These are phyloP conservation scores for Colletotrichum agaves DNA, from an alignment of 2,329 filamentous ascomycete species.

Conservation along the genomic window DNA sequence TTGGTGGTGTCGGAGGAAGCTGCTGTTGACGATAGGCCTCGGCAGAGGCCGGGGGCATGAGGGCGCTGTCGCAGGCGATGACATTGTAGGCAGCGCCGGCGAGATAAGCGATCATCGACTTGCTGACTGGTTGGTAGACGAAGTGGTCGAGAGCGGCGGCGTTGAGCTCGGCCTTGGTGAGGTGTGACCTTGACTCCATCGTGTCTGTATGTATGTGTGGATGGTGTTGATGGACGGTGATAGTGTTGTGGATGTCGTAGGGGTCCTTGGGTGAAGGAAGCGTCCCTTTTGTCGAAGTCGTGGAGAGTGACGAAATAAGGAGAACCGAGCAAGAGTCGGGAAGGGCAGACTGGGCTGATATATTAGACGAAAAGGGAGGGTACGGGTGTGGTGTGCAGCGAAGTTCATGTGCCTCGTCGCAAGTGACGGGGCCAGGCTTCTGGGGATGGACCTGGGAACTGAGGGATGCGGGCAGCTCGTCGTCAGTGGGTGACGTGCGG, in stretches of 20 bases:
- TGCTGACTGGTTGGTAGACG: slow-evolving; percentile 79
- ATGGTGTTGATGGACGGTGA: slow-evolving; percentile 41
- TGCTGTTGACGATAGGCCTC: slow-evolving; percentile 49
- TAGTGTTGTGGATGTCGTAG: slow-evolving; percentile 38
- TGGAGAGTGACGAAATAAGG: slow-evolving; percentile 27
- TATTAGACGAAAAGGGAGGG: slow-evolving; percentile 38
- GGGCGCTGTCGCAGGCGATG: slow-evolving; percentile 78
- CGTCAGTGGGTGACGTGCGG: slow-evolving; percentile 55
- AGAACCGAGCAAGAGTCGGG: background rate
- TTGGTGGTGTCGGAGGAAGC: slow-evolving; percentile 61
- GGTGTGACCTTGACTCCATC: slow-evolving; percentile 60
- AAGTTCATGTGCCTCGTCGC: slow-evolving; percentile 41
- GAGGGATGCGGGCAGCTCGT: slow-evolving; percentile 40
- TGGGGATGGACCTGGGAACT: slow-evolving; percentile 30
- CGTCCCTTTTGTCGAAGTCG: slow-evolving; percentile 33
- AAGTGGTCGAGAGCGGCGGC: slow-evolving; percentile 82
- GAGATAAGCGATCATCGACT: slow-evolving; percentile 82
- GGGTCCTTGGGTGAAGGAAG: slow-evolving; percentile 45
- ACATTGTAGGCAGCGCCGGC: slow-evolving; percentile 79
- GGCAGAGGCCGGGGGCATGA: slow-evolving; percentile 58
- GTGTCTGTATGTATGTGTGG: slow-evolving; percentile 44
- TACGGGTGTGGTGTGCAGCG: slow-evolving; percentile 44
- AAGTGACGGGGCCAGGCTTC: slow-evolving; percentile 23
- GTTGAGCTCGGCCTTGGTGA: slow-evolving; percentile 70
- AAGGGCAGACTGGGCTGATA: slow-evolving; percentile 36